phyloP scores from a whole-genome alignment of 345 rosid genomes.

The Citrus glauca region DNA sequence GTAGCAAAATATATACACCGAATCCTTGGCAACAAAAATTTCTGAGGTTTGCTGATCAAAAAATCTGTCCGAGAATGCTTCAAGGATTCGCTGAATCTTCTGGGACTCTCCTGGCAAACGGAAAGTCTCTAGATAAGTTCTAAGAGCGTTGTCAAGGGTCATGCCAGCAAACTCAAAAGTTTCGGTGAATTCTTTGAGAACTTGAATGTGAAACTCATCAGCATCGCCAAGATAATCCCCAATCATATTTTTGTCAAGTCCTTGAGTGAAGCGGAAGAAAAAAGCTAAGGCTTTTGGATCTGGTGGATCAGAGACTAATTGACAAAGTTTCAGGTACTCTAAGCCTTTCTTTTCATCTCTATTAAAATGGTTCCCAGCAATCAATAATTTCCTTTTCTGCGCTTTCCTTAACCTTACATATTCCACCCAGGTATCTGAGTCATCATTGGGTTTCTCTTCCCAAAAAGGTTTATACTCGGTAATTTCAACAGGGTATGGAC shows the following conservation, averaged over 20 bases:
- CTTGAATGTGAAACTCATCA: conserved; percentile 66
- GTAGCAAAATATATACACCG: conserved; percentile 70
- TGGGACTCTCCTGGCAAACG: conserved; percentile 92
- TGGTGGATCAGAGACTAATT: conserved; percentile 59
- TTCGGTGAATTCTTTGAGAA: conserved; percentile 66
- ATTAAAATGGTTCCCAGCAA: conserved; percentile 76
- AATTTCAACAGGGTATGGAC: conserved; percentile 51
- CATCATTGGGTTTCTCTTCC: conserved; percentile 59
- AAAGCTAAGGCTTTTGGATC: conserved; percentile 62
- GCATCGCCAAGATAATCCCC: conserved; percentile 96
- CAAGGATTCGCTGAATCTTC: conserved; percentile 78
- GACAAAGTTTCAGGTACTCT: conserved; percentile 63
- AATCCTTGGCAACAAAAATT: conserved; percentile 67
- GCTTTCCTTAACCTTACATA: conserved; percentile 59
- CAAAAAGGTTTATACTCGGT: conserved; percentile 69
- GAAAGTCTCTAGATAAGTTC: conserved; percentile 75
- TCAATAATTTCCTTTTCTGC: conserved; percentile 65
- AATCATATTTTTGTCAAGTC: conserved; percentile 64
- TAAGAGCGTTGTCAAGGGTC: conserved; percentile 74
- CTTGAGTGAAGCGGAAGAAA: conserved; percentile 70
- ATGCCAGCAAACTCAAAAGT: conserved; percentile 79
- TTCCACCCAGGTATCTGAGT: conserved; percentile 61
- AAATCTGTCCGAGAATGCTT: conserved; percentile 75
- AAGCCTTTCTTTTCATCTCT: conserved; percentile 82
- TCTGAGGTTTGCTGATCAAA: conserved; percentile 66